Conservation (phyloP, 2,329 filamentous ascomycete genomes). For the Colletotrichum spaethianum region DNA sequence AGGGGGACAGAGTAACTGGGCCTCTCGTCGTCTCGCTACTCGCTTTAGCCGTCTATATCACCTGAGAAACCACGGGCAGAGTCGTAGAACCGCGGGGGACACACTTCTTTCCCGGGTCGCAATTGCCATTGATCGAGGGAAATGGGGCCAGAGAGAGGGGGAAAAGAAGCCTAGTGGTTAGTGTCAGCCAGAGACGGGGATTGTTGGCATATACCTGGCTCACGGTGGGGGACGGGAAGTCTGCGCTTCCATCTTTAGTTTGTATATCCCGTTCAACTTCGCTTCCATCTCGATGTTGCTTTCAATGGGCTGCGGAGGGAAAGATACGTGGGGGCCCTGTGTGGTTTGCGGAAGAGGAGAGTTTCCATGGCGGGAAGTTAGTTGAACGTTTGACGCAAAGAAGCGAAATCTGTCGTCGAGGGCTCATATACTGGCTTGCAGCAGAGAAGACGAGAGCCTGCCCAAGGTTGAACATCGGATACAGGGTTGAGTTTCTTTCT, state of each 20-base stretch:
- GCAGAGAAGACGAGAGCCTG: background rate
- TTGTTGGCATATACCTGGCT: background rate
- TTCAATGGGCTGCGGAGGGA: background rate
- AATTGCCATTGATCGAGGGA: background rate
- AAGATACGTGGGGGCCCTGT: background rate
- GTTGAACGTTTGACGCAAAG: background rate
- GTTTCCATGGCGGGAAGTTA: background rate
- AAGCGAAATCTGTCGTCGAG: background rate
- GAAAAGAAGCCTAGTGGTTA: background rate
- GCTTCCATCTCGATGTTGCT: background rate
- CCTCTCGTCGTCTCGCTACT: background rate
- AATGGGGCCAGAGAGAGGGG: background rate
- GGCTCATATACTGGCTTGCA: background rate
- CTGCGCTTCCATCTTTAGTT: background rate
- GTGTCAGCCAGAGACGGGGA: background rate
- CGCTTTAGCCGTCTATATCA: background rate
- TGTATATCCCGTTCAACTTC: background rate
- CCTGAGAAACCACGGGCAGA: background rate
- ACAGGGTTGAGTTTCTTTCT: background rate
- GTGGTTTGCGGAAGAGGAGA: background rate
- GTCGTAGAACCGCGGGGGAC: background rate
- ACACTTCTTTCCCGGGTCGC: background rate
- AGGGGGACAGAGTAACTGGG: constrained; percentile 3
- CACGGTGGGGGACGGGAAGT: background rate
- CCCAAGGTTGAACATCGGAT: background rate